Base-by-base conservation (phyloP, 139 green algal genomes). In the Microglena sp. region DNA sequence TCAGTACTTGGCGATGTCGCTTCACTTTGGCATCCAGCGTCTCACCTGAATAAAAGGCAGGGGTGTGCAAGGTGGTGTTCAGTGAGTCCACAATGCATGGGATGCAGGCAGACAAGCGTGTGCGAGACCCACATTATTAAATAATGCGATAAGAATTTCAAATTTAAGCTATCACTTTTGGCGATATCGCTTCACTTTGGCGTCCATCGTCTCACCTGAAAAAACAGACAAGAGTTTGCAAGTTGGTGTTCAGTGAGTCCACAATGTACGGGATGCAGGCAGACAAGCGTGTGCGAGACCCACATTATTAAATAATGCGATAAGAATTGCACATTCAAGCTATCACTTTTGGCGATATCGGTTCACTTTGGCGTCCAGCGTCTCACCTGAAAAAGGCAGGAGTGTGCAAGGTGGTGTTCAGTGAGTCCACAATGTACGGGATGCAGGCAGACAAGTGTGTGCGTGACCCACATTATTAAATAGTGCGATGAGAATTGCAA, bases 181-280 rank as follows among this genome's bases (percentile, higher is more conserved):
- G 5, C 15, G n/a, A 22, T 65, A 34, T 33, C 28, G 58, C 32
- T 65, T 65, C 33, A 53, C 8, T 34, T 65, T 65, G 33, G 58
- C 53, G 5, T 55, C 32, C 8, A 53, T 45, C n/a, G 30, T 26
- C 34, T 65, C 58, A 24, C 33, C 58, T 65, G 58, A 22, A 53
- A n/a, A n/a, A n/a, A n/a, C n/a, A n/a, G n/a, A n/a, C n/a, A n/a
- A n/a, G n/a, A n/a, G n/a, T n/a, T n/a, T n/a, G n/a, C n/a, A n/a
- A n/a, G n/a, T n/a, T n/a, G n/a, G n/a, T n/a, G n/a, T n/a, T n/a
- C n/a, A n/a, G n/a, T n/a, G n/a, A n/a, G n/a, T n/a, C n/a, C n/a
- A n/a, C n/a, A n/a, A n/a, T n/a, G n/a, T n/a, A n/a, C n/a, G n/a
- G n/a, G n/a, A n/a, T n/a, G n/a, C n/a, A n/a, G n/a, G n/a, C n/a